Base-by-base conservation (phyloP, 768 basidiomycete species). In the Multifurca ochricompacta region DNA sequence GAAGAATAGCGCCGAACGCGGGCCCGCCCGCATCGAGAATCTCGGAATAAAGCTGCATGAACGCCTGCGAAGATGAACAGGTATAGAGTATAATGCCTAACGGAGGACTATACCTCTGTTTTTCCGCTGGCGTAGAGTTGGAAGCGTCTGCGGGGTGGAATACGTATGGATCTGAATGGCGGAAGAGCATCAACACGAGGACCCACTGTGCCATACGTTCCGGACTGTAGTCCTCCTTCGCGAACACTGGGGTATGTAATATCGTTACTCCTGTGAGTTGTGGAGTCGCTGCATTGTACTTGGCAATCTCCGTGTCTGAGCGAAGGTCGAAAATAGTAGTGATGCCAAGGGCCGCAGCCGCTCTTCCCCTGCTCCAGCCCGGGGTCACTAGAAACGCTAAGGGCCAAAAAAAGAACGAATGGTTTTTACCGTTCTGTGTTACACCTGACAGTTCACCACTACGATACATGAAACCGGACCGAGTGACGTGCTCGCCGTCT, bases 171-270 rank as follows among this genome's bases (percentile, higher is more conserved):
- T 3, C 21, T 21, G 25, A 31, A 4, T 11, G 13, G 35, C 36
- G 30, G 16, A 23, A 10, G 43, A n/a, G 30, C n/a, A n/a, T 14
- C 28, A 37, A 30, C 35, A 43, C 71, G 75, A 73, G 73, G 70
- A 82, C 86, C 70, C 71, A 89, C 87, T 79, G 85, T 62, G 88
- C 84, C 80, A 91, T 85, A 70, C 76, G 80, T 68, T 89, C 84
- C 19, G 87, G 87, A 65, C 86, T 88, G 67, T 90, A 90, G 65
- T 91, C 88, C n/a, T 83, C 83, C 42, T 71, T 80, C 62, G 76
- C 70, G 57, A 78, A 79, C 6, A 90, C 84, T 1, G 88, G 87
- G 13, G 72, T 70, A 51, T 77, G 82, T 14, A 80, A 42, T 48
- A 88, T 66, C 34, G 79, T 73, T 21, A 89, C 74, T 6, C 81